Percentiles rank a stretch among this genome's conserved stretches.
Evolutionary conservation across 1,139 yeast genomes (phyloP).

Genomic region (Blastobotrys ciferrii): DNA sequence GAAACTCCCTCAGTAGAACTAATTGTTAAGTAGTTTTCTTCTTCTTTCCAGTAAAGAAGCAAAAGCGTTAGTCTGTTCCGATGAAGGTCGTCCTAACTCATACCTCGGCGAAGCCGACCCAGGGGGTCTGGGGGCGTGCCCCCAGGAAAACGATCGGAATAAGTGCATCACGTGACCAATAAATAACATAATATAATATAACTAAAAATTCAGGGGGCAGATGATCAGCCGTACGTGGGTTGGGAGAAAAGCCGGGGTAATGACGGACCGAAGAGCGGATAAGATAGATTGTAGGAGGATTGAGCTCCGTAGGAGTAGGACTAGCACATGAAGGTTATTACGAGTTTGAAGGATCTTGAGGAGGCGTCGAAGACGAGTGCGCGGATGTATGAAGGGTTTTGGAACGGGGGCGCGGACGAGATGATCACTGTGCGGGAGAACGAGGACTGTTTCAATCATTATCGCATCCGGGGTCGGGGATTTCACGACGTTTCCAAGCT

Average conservation of each 20-base stretch:
- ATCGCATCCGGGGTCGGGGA: constrained; percentile 45
- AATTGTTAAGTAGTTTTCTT: too few species aligned
- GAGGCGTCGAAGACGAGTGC: constrained; percentile 27
- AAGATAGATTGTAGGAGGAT: not conserved
- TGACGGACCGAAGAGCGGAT: constrained; percentile 1
- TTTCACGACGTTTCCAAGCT: constrained; percentile 44
- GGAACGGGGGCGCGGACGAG: constrained; percentile 40
- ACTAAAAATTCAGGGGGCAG: too few species aligned
- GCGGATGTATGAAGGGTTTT: constrained; percentile 36
- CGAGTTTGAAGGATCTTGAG: constrained; percentile 26
- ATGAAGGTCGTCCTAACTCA: too few species aligned
- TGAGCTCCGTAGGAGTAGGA: not conserved
- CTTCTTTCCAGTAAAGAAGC: too few species aligned
- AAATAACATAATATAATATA: too few species aligned
- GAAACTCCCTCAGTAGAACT: too few species aligned
- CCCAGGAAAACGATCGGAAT: too few species aligned
- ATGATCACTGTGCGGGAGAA: constrained; percentile 37
- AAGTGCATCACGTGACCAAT: too few species aligned
- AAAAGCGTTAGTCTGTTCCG: too few species aligned
- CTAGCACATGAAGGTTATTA: not conserved
- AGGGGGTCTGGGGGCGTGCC: too few species aligned
- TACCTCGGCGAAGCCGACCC: too few species aligned
- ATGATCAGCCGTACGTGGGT: not conserved
- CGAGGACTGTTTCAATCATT: constrained; percentile 31
- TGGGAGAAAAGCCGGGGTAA: constrained; percentile 4